phyloP scores from a whole-genome alignment of 139 green algal species.

The Chlamydomonas incerta region DNA sequence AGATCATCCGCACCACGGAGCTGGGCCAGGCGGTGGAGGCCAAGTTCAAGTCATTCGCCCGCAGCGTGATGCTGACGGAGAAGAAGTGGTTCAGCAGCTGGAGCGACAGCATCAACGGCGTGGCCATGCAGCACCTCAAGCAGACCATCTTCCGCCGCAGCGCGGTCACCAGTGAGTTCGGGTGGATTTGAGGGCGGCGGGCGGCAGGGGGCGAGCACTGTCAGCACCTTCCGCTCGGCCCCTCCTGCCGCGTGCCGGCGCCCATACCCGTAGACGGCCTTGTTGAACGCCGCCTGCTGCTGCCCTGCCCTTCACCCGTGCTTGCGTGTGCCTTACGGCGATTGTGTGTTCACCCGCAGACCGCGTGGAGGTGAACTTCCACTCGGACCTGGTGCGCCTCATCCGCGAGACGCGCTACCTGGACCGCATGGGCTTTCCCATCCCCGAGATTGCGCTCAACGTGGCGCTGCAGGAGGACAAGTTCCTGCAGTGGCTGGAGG shows the following conservation, averaged over 20 bases:
- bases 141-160: constrained; percentile 78
- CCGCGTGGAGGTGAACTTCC: constrained; percentile 84
- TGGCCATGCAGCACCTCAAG: constrained; percentile 80
- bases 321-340: too few relatives aligned
- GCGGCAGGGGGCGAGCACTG: background rate
- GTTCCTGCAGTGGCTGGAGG: constrained; percentile 78
- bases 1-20: constrained; percentile 48
- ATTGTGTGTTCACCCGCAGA: too few relatives aligned
- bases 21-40: constrained; percentile 59
- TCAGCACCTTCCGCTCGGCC: too few relatives aligned
- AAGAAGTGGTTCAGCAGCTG: constrained; percentile 83
- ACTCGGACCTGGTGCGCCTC: constrained; percentile 73
- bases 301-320: too few relatives aligned
- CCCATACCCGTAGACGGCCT: too few relatives aligned
- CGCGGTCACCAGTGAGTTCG: constrained; percentile 53
- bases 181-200: background rate
- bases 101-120: constrained; percentile 74
- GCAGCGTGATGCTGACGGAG: constrained; percentile 87
- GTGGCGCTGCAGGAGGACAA: constrained; percentile 86
- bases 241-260: too few relatives aligned
- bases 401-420: constrained; percentile 90
- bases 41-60: constrained; percentile 77
- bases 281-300: too few relatives aligned
- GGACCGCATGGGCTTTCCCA: constrained; percentile 88
- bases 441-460: constrained; percentile 88